Percentiles rank a stretch among this genome's conserved stretches.
phyloP scores from a whole-genome alignment of 345 rosid genomes.

The Arabidopsis suecica region DNA sequence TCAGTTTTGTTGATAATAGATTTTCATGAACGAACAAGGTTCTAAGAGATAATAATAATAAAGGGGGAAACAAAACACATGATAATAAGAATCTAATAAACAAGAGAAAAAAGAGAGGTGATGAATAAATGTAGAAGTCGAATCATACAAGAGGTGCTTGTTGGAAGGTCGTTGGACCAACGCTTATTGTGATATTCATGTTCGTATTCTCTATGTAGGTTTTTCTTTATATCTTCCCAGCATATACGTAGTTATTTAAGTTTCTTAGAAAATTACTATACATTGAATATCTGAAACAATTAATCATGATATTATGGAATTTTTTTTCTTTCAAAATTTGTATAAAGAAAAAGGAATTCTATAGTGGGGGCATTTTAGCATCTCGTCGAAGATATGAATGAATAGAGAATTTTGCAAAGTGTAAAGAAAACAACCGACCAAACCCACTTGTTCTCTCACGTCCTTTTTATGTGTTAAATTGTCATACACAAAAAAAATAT shows the following conservation, averaged over 20 bases:
- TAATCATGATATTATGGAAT: background rate
- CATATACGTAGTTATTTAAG: background rate
- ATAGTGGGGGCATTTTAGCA: constrained; percentile 42
- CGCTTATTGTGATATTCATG: constrained; percentile 20
- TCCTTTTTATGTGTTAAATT: constrained; percentile 8
- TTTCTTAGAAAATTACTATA: background rate
- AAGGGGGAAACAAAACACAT: constrained; percentile 3
- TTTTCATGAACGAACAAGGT: background rate
- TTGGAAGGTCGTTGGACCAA: constrained; percentile 42
- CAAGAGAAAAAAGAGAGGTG: constrained; percentile 14
- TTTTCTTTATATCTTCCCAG: background rate
- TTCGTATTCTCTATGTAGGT: constrained; percentile 34
- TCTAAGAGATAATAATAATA: background rate
- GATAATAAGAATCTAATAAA: constrained; percentile 17
- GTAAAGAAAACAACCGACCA: constrained; percentile 46
- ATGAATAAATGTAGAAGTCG: constrained; percentile 27
- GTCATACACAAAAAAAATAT: background rate
- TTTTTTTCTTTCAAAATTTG: background rate
- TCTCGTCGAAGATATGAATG: constrained; percentile 46
- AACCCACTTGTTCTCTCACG: constrained; percentile 46
- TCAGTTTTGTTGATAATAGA: background rate
- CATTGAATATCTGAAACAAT: constrained; percentile 9
- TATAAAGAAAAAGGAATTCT: constrained; percentile 26
- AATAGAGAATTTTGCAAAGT: constrained; percentile 39
- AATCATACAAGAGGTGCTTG: constrained; percentile 36